Percentiles rank a stretch among this genome's conserved stretches.
Evolutionary conservation across 2,329 filamentous ascomycete genomes (phyloP).

Genomic region (Ophiocordyceps camponoti-floridani): DNA sequence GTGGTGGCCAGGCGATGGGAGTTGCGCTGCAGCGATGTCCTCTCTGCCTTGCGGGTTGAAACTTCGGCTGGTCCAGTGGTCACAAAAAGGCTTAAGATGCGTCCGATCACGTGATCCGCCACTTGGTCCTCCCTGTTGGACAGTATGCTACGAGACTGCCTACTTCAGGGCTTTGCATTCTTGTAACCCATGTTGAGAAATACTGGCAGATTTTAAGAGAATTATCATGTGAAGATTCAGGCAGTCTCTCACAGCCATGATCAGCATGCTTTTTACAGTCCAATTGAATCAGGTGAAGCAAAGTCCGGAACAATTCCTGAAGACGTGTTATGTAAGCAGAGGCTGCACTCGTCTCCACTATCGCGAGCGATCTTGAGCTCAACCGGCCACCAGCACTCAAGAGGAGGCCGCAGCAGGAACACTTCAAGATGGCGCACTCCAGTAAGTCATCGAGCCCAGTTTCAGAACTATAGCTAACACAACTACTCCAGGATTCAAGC

Average conservation of each 20-base stretch:
- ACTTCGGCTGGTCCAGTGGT: constrained; percentile 15
- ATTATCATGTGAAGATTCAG: neutral
- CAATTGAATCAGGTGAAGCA: neutral
- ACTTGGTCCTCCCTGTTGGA: no score
- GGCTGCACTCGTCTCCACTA: neutral
- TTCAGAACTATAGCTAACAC: constrained; percentile 8
- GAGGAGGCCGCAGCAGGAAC: constrained; percentile 1
- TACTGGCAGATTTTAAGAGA: no score
- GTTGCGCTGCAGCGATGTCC: neutral
- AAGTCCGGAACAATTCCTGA: neutral
- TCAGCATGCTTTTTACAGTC: neutral
- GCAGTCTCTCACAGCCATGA: neutral
- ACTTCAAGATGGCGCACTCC: constrained; percentile 20
- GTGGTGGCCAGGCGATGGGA: constrained; percentile 12
- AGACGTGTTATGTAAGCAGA: constrained; percentile 1
- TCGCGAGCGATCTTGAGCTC: neutral
- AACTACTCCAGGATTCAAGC: constrained; percentile 16
- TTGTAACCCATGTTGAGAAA: neutral
- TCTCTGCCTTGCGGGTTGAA: constrained; percentile 5
- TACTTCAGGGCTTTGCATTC: no score
- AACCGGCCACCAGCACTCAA: neutral
- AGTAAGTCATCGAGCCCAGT: constrained; percentile 7
- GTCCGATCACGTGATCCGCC: neutral
- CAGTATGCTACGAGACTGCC: no score
- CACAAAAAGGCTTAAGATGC: neutral